phyloP scores from a whole-genome alignment of 495 filamentous ascomycete genomes.

The Lophium mytilinum region DNA sequence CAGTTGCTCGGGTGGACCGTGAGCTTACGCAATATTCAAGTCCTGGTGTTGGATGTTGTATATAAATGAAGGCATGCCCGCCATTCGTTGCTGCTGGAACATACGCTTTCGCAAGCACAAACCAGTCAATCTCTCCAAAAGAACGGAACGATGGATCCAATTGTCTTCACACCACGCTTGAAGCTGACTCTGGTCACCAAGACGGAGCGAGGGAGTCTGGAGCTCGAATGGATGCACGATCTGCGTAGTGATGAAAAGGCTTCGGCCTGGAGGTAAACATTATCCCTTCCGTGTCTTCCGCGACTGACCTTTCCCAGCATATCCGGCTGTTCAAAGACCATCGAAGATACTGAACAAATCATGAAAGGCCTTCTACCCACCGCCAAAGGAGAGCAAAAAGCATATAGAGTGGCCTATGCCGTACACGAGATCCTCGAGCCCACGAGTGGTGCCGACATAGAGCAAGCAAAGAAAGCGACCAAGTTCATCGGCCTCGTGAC shows the following conservation, averaged over 20 bases:
- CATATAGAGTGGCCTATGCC: conserved; percentile 16
- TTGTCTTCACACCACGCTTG: conserved; percentile 16
- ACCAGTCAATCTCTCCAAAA: too few relatives aligned
- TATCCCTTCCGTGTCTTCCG: neutral
- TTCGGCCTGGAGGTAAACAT: conserved; percentile 16
- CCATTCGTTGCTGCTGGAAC: too few relatives aligned
- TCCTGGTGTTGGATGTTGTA: too few relatives aligned
- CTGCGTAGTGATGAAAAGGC: conserved; percentile 17
- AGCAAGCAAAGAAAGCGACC: neutral
- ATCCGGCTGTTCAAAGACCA: conserved; percentile 5
- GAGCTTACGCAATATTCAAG: too few relatives aligned
- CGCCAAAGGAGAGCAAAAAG: neutral
- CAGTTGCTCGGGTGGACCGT: too few relatives aligned
- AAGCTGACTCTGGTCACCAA: conserved; percentile 20
- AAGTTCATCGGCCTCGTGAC: conserved; percentile 14
- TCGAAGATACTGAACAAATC: conserved; percentile 13
- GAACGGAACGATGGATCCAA: conserved; percentile 9
- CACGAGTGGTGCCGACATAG: neutral
- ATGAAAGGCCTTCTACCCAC: conserved; percentile 1
- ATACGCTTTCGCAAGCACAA: too few relatives aligned
- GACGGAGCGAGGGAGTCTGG: conserved; percentile 11
- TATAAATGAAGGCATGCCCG: too few relatives aligned
- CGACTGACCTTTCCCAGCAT: conserved; percentile 9
- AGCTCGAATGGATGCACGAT: conserved; percentile 21
- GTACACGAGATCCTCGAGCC: conserved; percentile 11